phyloP scores from a whole-genome alignment of 176 grass and related monocot species.

The Avena atlantica region DNA sequence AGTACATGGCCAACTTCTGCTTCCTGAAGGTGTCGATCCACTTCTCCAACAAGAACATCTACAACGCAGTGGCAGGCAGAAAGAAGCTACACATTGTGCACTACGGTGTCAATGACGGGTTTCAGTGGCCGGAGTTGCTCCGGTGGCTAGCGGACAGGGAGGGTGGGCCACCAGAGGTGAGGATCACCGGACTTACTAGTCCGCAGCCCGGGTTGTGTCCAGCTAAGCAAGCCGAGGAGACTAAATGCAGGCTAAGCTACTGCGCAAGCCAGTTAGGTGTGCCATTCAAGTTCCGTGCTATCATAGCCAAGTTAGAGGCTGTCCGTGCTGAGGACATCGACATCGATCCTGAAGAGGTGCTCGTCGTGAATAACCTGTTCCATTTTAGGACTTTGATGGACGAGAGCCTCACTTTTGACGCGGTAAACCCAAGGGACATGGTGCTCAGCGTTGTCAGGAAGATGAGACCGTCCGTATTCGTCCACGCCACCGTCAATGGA shows the following conservation, averaged over 20 bases:
- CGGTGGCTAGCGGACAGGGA: neutral
- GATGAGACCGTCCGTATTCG: constrained; percentile 43
- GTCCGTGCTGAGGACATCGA: constrained; percentile 37
- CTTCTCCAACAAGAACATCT: constrained; percentile 53
- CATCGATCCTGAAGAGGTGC: constrained; percentile 53
- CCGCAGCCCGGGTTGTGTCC: neutral
- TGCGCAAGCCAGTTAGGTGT: constrained; percentile 40
- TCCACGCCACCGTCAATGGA: constrained; percentile 46
- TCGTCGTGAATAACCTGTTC: constrained; percentile 47
- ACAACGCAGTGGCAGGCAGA: constrained; percentile 26
- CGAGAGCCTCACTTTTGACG: constrained; percentile 46
- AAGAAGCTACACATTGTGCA: constrained; percentile 56
- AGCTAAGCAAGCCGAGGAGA: constrained; percentile 20
- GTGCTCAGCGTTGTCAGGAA: constrained; percentile 50
- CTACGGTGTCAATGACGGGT: constrained; percentile 35
- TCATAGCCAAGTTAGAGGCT: constrained; percentile 45
- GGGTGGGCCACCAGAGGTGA: constrained; percentile 1
- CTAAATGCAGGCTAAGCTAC: constrained; percentile 32
- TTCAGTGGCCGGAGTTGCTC: constrained; percentile 36
- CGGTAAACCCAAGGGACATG: constrained; percentile 47
- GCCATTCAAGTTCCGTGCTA: constrained; percentile 53
- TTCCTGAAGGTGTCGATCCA: constrained; percentile 43
- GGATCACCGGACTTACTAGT: neutral
- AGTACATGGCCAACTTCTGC: constrained; percentile 50
- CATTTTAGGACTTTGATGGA: constrained; percentile 47